Evolutionary conservation across 2,329 filamentous ascomycete genomes (phyloP).

Genomic region (Fusarium sp.): DNA sequence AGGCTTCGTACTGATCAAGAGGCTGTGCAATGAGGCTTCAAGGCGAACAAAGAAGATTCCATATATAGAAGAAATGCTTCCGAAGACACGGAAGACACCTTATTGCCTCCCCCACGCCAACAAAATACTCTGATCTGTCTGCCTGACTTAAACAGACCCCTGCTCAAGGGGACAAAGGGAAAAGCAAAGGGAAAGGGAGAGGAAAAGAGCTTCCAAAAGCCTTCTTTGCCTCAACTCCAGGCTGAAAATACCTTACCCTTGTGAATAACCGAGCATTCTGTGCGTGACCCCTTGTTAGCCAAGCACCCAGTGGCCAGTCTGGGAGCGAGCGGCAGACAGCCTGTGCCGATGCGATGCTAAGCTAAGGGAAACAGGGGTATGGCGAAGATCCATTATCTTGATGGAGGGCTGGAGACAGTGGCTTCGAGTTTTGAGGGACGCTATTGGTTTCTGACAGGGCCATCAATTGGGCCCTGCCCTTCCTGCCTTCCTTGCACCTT

Average conservation of each 20-base stretch:
- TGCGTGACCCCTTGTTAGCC: slow-evolving; percentile 16
- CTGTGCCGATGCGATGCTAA: slow-evolving; percentile 16
- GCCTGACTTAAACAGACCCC: slow-evolving; percentile 16
- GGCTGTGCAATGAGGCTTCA: neutral
- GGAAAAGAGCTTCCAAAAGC: slow-evolving; percentile 14
- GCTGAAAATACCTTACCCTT: slow-evolving; percentile 17
- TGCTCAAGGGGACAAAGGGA: neutral
- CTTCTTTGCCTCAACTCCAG: slow-evolving; percentile 29
- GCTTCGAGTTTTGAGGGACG: neutral
- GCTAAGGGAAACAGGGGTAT: neutral
- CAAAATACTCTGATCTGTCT: no score
- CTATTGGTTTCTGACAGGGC: slow-evolving; percentile 22
- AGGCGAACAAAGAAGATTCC: neutral
- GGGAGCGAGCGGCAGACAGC: slow-evolving; percentile 3
- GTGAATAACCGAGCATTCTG: slow-evolving; percentile 2
- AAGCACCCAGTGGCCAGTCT: slow-evolving; percentile 8
- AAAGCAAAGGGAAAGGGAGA: neutral
- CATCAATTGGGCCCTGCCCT: neutral
- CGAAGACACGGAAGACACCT: neutral
- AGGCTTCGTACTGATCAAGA: neutral
- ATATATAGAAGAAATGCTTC: neutral
- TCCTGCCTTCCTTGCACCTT: slow-evolving; percentile 25
- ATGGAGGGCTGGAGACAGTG: slow-evolving; percentile 16
- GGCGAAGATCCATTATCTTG: slow-evolving; percentile 34
- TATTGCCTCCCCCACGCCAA: neutral